phyloP scores from a whole-genome alignment of 495 filamentous ascomycete genomes.

The Penicillium subrubescens region DNA sequence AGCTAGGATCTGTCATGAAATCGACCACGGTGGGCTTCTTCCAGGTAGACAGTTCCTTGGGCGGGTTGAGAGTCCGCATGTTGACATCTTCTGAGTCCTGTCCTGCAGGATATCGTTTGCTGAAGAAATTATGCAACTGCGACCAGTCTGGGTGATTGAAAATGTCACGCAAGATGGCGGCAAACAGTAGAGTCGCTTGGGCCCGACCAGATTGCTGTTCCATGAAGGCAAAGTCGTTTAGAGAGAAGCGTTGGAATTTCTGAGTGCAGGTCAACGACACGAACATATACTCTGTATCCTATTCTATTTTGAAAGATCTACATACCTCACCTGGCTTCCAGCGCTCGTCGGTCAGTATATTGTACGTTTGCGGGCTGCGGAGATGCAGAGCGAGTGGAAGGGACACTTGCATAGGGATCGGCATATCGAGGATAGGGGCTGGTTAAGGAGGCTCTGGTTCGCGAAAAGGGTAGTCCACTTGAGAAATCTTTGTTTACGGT shows the following conservation, averaged over 20 bases:
- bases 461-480: no score
- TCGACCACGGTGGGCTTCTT: not conserved
- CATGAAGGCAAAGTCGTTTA: constrained; percentile 2
- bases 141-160: constrained; percentile 7
- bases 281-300: not conserved
- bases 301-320: not conserved
- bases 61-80: not conserved
- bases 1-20: not conserved
- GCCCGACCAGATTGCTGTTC: not conserved
- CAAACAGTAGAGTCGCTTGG: not conserved
- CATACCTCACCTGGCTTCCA: constrained; percentile 7
- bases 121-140: constrained; percentile 5
- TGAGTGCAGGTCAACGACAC: not conserved
- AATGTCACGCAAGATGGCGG: not conserved
- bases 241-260: constrained; percentile 2
- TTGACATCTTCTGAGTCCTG: not conserved
- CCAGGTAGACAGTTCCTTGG: not conserved
- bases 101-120: not conserved
- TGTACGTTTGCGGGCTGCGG: not conserved
- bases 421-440: not conserved
- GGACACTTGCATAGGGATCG: not conserved
- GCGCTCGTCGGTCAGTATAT: not conserved
- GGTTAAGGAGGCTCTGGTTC: not conserved
- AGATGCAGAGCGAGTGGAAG: constrained; percentile 8
- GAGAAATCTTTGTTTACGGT: no score